phyloP scores from a whole-genome alignment of 2,329 filamentous ascomycete species.

The Chrysosporium keratinophilum region DNA sequence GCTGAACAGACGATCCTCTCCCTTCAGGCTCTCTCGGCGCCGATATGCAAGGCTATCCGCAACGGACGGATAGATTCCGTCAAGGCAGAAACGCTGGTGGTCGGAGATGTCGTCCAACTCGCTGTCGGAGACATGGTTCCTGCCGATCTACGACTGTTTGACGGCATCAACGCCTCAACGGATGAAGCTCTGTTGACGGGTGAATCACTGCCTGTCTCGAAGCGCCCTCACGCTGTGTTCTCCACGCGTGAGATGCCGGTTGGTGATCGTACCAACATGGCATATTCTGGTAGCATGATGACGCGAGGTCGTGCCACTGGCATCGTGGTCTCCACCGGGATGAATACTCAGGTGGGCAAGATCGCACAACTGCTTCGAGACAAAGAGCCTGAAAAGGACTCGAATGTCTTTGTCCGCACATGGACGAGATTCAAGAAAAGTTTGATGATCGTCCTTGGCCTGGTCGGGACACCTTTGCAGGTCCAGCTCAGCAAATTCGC shows the following conservation, averaged over 20 bases:
- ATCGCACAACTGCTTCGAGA: constrained; percentile 51
- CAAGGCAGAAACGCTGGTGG: constrained; percentile 46
- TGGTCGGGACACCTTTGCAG: constrained; percentile 53
- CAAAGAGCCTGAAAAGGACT: constrained; percentile 37
- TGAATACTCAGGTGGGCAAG: constrained; percentile 52
- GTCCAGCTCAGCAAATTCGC: constrained; percentile 55
- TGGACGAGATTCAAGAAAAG: constrained; percentile 37
- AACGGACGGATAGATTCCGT: constrained; percentile 43
- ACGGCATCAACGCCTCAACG: constrained; percentile 49
- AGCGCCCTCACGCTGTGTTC: constrained; percentile 41
- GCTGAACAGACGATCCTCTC: constrained; percentile 48
- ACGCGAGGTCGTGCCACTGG: constrained; percentile 52
- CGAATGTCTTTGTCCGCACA: constrained; percentile 34
- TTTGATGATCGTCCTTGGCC: constrained; percentile 31
- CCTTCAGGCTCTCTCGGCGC: constrained; percentile 41
- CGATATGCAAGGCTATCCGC: constrained; percentile 43
- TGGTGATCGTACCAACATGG: constrained; percentile 53
- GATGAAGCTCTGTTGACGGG: constrained; percentile 55
- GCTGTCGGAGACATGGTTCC: constrained; percentile 42
- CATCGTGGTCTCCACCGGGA: constrained; percentile 53
- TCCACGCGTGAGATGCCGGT: constrained; percentile 38
- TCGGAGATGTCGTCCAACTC: constrained; percentile 49
- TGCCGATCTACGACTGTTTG: constrained; percentile 43
- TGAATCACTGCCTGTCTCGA: constrained; percentile 50
- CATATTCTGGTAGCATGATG: constrained; percentile 51